Evolutionary conservation across 2,329 filamentous ascomycete genomes (phyloP).

Genomic region (Venturia aucupariae): DNA sequence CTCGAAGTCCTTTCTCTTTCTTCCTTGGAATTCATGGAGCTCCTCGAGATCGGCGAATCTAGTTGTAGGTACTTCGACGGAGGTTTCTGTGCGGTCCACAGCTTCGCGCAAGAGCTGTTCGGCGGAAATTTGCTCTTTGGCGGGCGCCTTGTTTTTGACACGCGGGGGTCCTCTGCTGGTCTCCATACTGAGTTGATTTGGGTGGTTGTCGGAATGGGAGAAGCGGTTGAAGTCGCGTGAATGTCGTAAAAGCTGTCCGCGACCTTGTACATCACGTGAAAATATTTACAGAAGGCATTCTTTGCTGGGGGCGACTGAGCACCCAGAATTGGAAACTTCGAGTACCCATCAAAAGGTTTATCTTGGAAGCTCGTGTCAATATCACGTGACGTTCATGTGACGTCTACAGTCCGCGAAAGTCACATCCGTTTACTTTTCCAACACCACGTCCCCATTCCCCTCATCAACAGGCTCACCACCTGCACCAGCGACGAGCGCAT

Average conservation of each 20-base stretch:
- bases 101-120: conserved; percentile 96
- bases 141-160: conserved; percentile 98
- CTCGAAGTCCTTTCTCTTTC: conserved; percentile 94
- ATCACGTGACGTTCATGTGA: too few species aligned
- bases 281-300: too few species aligned
- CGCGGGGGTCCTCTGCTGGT: conserved; percentile 38
- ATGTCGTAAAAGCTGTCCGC: too few species aligned
- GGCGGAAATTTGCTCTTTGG: conserved; percentile 75
- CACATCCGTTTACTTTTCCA: too few species aligned
- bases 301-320: too few species aligned
- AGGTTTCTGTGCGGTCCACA: conserved; percentile 87
- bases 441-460: too few species aligned
- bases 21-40: conserved; percentile 91
- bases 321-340: too few species aligned
- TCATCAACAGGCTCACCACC: too few species aligned
- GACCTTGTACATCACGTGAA: too few species aligned
- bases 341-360: too few species aligned
- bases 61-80: conserved; percentile 82
- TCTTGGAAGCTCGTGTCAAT: too few species aligned
- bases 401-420: neutral
- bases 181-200: conserved; percentile 1
- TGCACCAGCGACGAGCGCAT: neutral
- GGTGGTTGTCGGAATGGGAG: neutral
- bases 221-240: too few species aligned
- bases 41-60: conserved; percentile 95